Conservation (phyloP, 2,329 filamentous ascomycete genomes). For the Botrytis squamosa region DNA sequence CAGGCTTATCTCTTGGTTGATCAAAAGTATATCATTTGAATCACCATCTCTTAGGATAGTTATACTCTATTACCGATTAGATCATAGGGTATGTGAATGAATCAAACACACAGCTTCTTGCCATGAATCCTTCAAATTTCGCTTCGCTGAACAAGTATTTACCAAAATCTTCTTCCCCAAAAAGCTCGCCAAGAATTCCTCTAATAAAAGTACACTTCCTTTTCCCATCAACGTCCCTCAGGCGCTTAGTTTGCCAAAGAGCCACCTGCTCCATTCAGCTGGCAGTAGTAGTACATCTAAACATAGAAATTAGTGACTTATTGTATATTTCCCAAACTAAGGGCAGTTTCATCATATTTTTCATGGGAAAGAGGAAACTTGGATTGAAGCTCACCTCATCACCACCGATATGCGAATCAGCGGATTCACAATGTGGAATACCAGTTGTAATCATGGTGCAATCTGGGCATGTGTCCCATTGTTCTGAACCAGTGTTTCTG, state of each 20-base stretch:
- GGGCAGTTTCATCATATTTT: neutral
- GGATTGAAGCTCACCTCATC: slow-evolving; percentile 5
- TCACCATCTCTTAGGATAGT: neutral
- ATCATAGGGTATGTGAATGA: neutral
- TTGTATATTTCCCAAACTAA: neutral
- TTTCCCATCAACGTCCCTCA: neutral
- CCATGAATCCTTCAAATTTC: neutral
- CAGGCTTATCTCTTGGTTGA: neutral
- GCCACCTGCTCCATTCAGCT: neutral
- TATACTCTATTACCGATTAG: slow-evolving; percentile 4
- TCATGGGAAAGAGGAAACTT: neutral
- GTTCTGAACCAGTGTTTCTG: neutral
- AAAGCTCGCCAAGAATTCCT: neutral
- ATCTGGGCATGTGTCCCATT: slow-evolving; percentile 14
- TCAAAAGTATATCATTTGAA: neutral
- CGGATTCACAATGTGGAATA: neutral
- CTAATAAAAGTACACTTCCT: neutral
- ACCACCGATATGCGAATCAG: neutral
- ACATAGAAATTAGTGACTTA: neutral
- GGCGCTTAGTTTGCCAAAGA: neutral
- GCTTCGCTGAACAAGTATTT: neutral
- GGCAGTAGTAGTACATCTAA: slow-evolving; percentile 10
- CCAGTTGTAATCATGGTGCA: neutral
- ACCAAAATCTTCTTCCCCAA: neutral
- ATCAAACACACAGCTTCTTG: neutral